Evolutionary conservation across 129 eudicot species (phyloP).

Genomic region (Flaveria brownii): DNA sequence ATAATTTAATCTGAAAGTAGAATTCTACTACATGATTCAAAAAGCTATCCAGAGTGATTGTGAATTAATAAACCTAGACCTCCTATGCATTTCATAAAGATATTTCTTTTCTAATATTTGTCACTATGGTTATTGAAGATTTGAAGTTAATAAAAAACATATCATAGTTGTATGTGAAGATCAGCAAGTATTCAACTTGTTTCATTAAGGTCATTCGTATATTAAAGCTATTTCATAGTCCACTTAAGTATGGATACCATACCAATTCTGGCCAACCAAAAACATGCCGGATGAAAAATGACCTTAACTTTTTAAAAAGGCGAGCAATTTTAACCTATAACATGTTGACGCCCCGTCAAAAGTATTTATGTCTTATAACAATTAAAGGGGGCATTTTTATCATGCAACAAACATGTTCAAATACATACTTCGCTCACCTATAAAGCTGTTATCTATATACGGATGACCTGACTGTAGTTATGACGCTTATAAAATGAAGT

Average conservation of each 20-base stretch:
- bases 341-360: neutral
- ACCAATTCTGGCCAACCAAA: neutral
- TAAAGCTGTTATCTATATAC: neutral
- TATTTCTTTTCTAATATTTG: slow-evolving; percentile 2
- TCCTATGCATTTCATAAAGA: neutral
- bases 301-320: neutral
- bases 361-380: neutral
- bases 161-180: neutral
- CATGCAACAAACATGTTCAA: neutral
- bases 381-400: neutral
- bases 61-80: neutral
- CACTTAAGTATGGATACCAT: neutral
- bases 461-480: neutral
- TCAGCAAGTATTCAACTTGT: neutral
- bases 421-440: neutral
- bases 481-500: neutral
- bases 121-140: neutral
- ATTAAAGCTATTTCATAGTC: neutral
- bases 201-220: neutral
- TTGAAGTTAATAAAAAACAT: slow-evolving; percentile 4
- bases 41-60: too few species aligned
- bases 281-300: neutral
- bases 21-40: too few species aligned
- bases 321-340: neutral
- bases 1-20: too few species aligned